Evolutionary conservation across 306 rosid genomes (phyloP).

Genomic region (Begonia masoniana): DNA sequence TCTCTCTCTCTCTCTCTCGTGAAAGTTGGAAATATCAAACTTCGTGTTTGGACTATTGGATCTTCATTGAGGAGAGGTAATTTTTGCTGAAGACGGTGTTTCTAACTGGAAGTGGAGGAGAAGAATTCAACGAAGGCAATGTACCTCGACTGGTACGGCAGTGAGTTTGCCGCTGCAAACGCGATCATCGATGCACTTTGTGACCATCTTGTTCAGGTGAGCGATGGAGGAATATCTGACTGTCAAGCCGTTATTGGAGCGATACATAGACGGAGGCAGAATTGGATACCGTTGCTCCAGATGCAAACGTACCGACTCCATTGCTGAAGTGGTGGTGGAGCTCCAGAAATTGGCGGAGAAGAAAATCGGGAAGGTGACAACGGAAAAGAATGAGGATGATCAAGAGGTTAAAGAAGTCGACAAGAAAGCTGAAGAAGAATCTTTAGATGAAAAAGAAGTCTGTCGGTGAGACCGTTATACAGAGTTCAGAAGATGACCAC

Average conservation of each 20-base stretch:
- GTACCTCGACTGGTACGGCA: constrained; percentile 65
- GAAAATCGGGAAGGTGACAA: constrained; percentile 2
- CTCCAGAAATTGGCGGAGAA: constrained; percentile 29
- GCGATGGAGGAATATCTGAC: constrained; percentile 21
- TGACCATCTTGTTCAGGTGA: constrained; percentile 41
- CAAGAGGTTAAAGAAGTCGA: constrained; percentile 6
- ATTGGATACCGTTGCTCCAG: constrained; percentile 94
- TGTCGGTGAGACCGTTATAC: constrained; percentile 15
- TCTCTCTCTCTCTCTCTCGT: no score
- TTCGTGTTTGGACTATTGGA: no score
- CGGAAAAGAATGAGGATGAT: background rate
- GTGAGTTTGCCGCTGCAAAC: constrained; percentile 95
- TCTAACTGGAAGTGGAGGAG: constrained; percentile 20
- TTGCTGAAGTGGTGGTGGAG: constrained; percentile 69
- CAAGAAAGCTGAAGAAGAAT: constrained; percentile 9
- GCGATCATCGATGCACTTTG: constrained; percentile 84
- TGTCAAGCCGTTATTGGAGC: constrained; percentile 43
- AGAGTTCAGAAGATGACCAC: constrained; percentile 18
- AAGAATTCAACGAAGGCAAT: constrained; percentile 20
- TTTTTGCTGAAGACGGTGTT: no score
- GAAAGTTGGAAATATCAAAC: no score
- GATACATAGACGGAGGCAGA: constrained; percentile 70
- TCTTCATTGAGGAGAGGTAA: no score
- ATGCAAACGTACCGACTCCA: constrained; percentile 95
- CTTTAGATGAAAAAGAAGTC: background rate